Evolutionary conservation across 2,329 filamentous ascomycete species (phyloP).

Genomic region (Pseudocercospora cruenta): DNA sequence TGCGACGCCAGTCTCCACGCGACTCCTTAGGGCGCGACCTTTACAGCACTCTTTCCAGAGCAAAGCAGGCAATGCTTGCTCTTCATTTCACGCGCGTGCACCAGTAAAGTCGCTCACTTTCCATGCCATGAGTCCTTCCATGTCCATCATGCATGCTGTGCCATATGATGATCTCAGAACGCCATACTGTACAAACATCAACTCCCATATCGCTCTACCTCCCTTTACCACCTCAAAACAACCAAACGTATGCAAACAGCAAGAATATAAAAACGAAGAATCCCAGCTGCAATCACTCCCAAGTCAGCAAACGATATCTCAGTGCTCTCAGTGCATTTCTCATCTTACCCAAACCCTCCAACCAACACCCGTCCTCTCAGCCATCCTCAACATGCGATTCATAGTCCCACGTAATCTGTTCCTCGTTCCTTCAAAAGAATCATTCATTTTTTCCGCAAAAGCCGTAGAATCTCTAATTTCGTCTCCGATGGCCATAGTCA

Average conservation of each 20-base stretch:
- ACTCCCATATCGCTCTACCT: neutral
- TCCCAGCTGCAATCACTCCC: slow-evolving; percentile 51
- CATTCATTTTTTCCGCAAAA: slow-evolving; percentile 93
- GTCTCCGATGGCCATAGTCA: slow-evolving; percentile 90
- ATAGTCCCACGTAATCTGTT: slow-evolving; percentile 85
- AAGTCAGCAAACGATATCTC: neutral
- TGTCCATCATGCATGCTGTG: neutral
- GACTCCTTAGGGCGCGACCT: no score
- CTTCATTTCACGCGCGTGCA: neutral
- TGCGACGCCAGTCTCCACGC: no score
- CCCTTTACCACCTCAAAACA: slow-evolving; percentile 52
- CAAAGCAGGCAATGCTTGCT: neutral
- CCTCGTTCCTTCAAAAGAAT: slow-evolving; percentile 84
- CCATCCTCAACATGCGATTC: slow-evolving; percentile 97
- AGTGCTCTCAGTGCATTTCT: no score
- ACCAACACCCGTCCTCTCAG: slow-evolving; percentile 86
- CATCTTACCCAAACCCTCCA: slow-evolving; percentile 81
- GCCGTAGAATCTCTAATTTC: slow-evolving; percentile 90
- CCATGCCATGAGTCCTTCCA: neutral
- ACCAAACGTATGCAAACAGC: slow-evolving; percentile 90
- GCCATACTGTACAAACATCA: neutral
- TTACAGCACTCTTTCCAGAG: neutral
- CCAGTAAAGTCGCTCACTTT: neutral
- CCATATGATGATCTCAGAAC: neutral
- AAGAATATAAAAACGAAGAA: slow-evolving; percentile 85